Evolutionary conservation across 2,329 filamentous ascomycete species (phyloP).

Genomic region (Hypoxylon sp.): DNA sequence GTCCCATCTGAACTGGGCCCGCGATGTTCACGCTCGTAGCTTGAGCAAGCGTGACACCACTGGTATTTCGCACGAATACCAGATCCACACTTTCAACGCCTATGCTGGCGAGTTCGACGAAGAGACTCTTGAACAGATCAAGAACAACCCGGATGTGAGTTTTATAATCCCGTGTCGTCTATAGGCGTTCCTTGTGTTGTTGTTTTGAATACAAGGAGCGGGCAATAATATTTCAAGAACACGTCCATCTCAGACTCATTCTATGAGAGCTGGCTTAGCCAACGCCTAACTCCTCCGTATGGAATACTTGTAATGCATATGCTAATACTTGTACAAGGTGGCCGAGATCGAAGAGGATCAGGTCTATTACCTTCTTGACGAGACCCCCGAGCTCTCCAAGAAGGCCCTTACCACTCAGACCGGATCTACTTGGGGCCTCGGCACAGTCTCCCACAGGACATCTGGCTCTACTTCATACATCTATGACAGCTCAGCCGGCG

Average conservation of each 20-base stretch:
- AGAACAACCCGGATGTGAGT: constrained; percentile 54
- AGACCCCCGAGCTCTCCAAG: constrained; percentile 43
- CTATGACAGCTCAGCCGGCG: constrained; percentile 60
- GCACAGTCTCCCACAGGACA: constrained; percentile 60
- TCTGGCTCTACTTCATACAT: constrained; percentile 56
- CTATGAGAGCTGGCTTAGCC: background rate
- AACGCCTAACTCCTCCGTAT: background rate
- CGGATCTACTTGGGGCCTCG: constrained; percentile 61
- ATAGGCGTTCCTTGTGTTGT: background rate
- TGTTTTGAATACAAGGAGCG: background rate
- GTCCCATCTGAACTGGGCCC: constrained; percentile 56
- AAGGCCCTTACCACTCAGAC: constrained; percentile 54
- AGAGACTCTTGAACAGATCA: constrained; percentile 58
- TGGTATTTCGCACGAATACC: constrained; percentile 60
- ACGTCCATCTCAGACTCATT: too few species aligned
- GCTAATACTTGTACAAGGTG: constrained; percentile 46
- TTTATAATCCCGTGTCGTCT: background rate
- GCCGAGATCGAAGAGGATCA: constrained; percentile 53
- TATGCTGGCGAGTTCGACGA: constrained; percentile 62
- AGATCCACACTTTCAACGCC: constrained; percentile 59
- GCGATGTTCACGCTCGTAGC: constrained; percentile 56
- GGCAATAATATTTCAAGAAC: background rate
- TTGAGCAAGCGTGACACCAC: constrained; percentile 54
- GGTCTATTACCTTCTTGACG: constrained; percentile 50
- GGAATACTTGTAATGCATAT: background rate